These are phyloP conservation scores for Coriaria nepalensis DNA, from an alignment of 306 rosid genomes.

Conservation along the genomic window DNA sequence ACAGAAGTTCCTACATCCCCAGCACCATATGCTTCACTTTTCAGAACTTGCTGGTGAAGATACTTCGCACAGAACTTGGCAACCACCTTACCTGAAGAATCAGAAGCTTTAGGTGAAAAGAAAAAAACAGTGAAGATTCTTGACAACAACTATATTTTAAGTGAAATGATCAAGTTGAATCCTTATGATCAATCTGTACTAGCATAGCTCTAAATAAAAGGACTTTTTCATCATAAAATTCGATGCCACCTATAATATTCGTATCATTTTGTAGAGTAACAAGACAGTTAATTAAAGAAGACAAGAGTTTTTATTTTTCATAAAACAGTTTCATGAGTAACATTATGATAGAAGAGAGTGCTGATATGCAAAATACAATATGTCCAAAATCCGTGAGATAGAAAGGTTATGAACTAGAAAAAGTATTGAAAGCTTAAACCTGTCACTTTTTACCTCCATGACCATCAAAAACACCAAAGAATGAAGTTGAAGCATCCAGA, in stretches of 20 bases:
- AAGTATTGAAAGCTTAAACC: constrained; percentile 5
- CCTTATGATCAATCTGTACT: too few relatives aligned
- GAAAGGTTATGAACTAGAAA: not conserved
- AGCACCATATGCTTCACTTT: constrained; percentile 45
- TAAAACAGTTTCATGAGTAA: too few relatives aligned
- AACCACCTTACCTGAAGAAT: constrained; percentile 81
- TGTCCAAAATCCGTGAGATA: not conserved
- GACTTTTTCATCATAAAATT: too few relatives aligned
- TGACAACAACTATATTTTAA: not conserved
- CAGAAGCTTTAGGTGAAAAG: constrained; percentile 18
- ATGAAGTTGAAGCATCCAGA: constrained; percentile 76
- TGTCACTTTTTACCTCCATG: constrained; percentile 78
- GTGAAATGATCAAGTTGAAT: too few relatives aligned
- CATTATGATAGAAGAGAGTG: too few relatives aligned
- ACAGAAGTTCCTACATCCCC: constrained; percentile 78
- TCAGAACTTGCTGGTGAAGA: constrained; percentile 85
- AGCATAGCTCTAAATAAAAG: too few relatives aligned
- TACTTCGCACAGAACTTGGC: constrained; percentile 93
- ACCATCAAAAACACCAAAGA: constrained; percentile 96
- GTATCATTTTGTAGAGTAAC: too few relatives aligned
- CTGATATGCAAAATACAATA: not conserved
- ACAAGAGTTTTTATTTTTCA: too few relatives aligned
- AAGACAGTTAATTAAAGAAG: too few relatives aligned
- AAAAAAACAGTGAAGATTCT: constrained; percentile 7
- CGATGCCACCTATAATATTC: too few relatives aligned